Base-by-base conservation (phyloP, 352 stramenopile species). In the Pythium biforme region DNA sequence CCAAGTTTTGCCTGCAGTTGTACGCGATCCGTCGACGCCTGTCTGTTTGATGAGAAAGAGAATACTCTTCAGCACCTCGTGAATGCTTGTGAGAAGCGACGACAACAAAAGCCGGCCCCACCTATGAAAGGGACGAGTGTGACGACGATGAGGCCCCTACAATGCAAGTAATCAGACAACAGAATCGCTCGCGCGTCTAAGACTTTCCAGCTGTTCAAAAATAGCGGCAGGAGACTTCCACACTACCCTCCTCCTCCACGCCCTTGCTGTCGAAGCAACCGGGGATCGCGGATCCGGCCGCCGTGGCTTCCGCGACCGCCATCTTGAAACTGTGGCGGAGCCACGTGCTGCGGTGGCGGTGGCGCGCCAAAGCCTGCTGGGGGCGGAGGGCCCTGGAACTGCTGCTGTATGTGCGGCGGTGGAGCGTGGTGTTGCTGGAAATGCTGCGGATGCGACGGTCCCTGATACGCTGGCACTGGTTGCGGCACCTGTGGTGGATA, bases 261-360 rank as follows among this genome's bases (percentile, higher is more conserved):
- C 8, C 48, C 62, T 50, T 69, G 62, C 53, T 62, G 54, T 23
- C 62, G 62, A 48, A 63, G 22, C n/a, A 69, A 40, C 14, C 61
- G 61, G n/a, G 61, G 61, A 59, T 69, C 62, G 23, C 62, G 53
- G 3, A 59, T 50, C 9, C 54, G 45, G 15, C 54, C 54, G 15
- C 62, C 48, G 14, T 26, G 9, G 15, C 27, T 17, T 23, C 59
- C 59, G 4, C 46, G 25, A 15, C 46, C 54, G 26, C 39, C 59
- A 6, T 49, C 52, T 6, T 68, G 60, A n/a, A 51, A 58, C 3
- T 48, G 61, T 10, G 41, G 43, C 17, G 48, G 62, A 17, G 46
- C 54, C 19, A 37, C 4, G 12, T 59, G 47, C 29, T 55, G 59
- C 29, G 33, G 12, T 45, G 37, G 19, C 11, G 48, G 40, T 23